Conservation (phyloP, 768 basidiomycete species). For the Strobilomyces echinocephalus region DNA sequence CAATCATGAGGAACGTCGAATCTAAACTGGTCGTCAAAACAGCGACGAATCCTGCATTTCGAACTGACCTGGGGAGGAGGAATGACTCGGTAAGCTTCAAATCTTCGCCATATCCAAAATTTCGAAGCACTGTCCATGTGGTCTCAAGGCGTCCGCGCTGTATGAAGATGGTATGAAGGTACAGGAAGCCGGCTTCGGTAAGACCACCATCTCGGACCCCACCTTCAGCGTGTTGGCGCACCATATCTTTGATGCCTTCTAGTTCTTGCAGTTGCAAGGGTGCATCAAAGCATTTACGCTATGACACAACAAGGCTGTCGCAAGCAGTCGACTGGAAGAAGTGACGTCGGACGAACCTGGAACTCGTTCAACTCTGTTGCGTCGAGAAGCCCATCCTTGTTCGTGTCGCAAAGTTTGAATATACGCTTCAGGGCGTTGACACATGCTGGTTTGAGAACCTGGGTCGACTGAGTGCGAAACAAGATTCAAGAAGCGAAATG, state of each 20-base stretch:
- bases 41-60: neutral
- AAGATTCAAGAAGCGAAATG: slow-evolving; percentile 2
- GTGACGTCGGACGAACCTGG: slow-evolving; percentile 51
- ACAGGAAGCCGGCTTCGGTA: slow-evolving; percentile 90
- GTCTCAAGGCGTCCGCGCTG: slow-evolving; percentile 94
- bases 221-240: slow-evolving; percentile 70
- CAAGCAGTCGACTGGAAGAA: neutral
- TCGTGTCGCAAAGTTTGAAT: slow-evolving; percentile 92
- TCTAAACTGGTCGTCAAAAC: slow-evolving; percentile 38
- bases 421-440: slow-evolving; percentile 83
- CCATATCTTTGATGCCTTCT: slow-evolving; percentile 93
- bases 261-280: slow-evolving; percentile 90
- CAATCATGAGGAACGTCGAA: slow-evolving; percentile 93
- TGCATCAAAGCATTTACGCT: slow-evolving; percentile 94
- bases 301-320: neutral
- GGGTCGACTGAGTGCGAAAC: slow-evolving; percentile 8
- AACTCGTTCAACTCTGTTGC: slow-evolving; percentile 93
- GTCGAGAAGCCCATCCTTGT: slow-evolving; percentile 92
- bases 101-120: slow-evolving; percentile 96
- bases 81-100: slow-evolving; percentile 84
- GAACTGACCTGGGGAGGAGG: slow-evolving; percentile 77
- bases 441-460: slow-evolving; percentile 93
- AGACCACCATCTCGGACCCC: slow-evolving; percentile 76
- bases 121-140: slow-evolving; percentile 94
- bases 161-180: slow-evolving; percentile 94